These are phyloP conservation scores for Vaccinium macrocarpon DNA, from an alignment of 148 eudicot genomes.

Conservation along the genomic window DNA sequence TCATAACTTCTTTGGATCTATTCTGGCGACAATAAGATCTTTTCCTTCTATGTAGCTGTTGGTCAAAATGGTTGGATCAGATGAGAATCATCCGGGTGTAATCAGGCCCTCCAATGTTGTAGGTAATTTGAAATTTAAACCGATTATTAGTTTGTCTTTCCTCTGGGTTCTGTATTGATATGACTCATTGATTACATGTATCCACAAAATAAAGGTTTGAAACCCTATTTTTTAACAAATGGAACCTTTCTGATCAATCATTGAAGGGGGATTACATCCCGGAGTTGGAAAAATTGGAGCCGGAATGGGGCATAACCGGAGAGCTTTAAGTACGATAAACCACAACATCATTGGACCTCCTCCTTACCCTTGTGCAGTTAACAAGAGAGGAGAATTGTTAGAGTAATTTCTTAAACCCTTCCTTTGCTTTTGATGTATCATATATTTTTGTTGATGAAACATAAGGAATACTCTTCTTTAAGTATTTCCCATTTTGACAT, in stretches of 20 bases:
- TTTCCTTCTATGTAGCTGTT: slow-evolving; percentile 6
- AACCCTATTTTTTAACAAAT: slow-evolving; percentile 27
- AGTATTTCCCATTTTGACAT: slow-evolving; percentile 10
- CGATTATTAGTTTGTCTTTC: background rate
- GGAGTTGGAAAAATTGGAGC: slow-evolving; percentile 47
- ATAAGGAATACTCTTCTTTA: slow-evolving; percentile 3
- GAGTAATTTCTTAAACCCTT: slow-evolving; percentile 43
- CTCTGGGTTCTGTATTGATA: background rate
- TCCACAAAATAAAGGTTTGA: background rate
- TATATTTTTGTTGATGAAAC: background rate
- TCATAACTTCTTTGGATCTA: slow-evolving; percentile 6
- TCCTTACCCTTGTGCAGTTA: slow-evolving; percentile 36
- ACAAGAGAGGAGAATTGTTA: slow-evolving; percentile 43
- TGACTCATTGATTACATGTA: background rate
- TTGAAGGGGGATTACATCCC: slow-evolving; percentile 33
- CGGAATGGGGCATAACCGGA: slow-evolving; percentile 53
- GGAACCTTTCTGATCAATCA: slow-evolving; percentile 12
- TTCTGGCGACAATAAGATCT: background rate
- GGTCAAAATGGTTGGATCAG: slow-evolving; percentile 54
- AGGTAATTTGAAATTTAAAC: slow-evolving; percentile 42
- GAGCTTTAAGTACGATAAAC: slow-evolving; percentile 62
- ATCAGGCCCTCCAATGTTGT: slow-evolving; percentile 39
- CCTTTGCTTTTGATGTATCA: background rate
- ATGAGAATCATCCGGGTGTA: slow-evolving; percentile 61
- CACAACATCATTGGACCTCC: slow-evolving; percentile 51